These are phyloP conservation scores for Gaeumannomyces sp. DNA, from an alignment of 2,329 filamentous ascomycete genomes.

Conservation along the genomic window DNA sequence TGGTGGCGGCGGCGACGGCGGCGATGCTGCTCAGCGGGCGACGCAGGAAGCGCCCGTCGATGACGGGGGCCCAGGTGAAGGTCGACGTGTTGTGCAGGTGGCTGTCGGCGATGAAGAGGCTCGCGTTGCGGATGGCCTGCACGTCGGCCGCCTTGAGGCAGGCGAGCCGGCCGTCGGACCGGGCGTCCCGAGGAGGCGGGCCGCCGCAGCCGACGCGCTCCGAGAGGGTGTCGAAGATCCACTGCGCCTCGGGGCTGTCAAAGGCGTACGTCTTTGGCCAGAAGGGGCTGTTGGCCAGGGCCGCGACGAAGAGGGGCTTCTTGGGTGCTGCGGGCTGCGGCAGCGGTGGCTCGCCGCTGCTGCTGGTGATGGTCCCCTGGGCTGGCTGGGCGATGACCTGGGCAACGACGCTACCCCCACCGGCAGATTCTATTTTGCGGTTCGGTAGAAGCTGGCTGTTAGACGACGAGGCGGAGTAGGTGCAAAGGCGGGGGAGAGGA, in stretches of 20 bases:
- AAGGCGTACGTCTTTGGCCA: slow-evolving; percentile 54
- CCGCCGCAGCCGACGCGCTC: slow-evolving; percentile 40
- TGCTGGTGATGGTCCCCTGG: neutral
- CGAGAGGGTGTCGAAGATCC: slow-evolving; percentile 40
- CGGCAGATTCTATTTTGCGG: slow-evolving; percentile 35
- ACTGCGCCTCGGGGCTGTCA: slow-evolving; percentile 43
- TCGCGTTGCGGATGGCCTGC: slow-evolving; percentile 46
- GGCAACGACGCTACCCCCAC: slow-evolving; percentile 45
- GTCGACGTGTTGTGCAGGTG: slow-evolving; percentile 49
- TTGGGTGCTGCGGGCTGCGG: slow-evolving; percentile 1
- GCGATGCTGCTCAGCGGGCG: slow-evolving; percentile 33
- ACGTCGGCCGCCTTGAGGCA: slow-evolving; percentile 51
- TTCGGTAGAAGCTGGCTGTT: too few species aligned
- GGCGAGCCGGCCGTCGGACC: slow-evolving; percentile 32
- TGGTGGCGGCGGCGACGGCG: slow-evolving; percentile 35
- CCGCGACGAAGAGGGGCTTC: slow-evolving; percentile 19
- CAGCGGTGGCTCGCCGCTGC: too few species aligned
- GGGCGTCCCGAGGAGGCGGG: neutral
- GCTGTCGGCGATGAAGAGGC: slow-evolving; percentile 38
- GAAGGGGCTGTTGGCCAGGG: slow-evolving; percentile 41
- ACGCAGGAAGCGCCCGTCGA: slow-evolving; percentile 48
- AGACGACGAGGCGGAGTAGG: too few species aligned
- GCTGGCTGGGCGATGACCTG: slow-evolving; percentile 38
- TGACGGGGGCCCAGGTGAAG: slow-evolving; percentile 55
- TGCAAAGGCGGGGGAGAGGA: too few species aligned